These are phyloP conservation scores for Pestalotiopsis sp. DNA, from an alignment of 2,329 filamentous ascomycete genomes.

Conservation along the genomic window DNA sequence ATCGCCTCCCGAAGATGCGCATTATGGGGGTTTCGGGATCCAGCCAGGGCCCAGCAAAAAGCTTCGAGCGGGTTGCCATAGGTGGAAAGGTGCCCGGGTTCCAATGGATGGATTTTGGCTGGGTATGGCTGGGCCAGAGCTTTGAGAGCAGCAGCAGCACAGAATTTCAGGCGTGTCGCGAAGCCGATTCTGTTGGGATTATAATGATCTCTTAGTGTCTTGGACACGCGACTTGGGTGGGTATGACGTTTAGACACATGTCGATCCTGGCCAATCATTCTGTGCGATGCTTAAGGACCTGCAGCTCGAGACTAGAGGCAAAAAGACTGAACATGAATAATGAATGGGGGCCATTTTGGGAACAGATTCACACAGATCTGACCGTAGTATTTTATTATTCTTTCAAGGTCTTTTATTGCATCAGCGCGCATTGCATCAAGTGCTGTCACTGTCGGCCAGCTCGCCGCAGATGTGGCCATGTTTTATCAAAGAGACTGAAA, in stretches of 20 bases:
- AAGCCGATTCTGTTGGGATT: constrained; percentile 13
- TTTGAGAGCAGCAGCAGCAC: neutral
- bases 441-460: no score
- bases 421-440: no score
- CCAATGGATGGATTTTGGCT: no score
- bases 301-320: neutral
- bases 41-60: constrained; percentile 6
- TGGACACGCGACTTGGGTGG: neutral
- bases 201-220: neutral
- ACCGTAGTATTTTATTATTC: no score
- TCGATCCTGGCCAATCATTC: constrained; percentile 5
- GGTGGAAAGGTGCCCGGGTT: neutral
- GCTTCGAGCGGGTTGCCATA: constrained; percentile 7
- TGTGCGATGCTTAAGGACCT: constrained; percentile 1
- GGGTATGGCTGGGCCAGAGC: neutral
- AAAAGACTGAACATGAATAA: no score
- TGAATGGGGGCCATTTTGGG: no score
- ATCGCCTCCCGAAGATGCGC: constrained; percentile 3
- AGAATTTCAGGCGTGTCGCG: neutral
- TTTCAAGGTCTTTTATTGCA: no score
- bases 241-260: constrained; percentile 8
- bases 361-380: no score
- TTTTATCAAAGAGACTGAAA: no score
- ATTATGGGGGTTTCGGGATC: neutral
- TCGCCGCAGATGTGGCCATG: no score